A percentile compares a stretch with the other conserved stretches of the same genome.
Conservation (phyloP, 2,329 filamentous ascomycete species). For the Amauroascus niger region DNA sequence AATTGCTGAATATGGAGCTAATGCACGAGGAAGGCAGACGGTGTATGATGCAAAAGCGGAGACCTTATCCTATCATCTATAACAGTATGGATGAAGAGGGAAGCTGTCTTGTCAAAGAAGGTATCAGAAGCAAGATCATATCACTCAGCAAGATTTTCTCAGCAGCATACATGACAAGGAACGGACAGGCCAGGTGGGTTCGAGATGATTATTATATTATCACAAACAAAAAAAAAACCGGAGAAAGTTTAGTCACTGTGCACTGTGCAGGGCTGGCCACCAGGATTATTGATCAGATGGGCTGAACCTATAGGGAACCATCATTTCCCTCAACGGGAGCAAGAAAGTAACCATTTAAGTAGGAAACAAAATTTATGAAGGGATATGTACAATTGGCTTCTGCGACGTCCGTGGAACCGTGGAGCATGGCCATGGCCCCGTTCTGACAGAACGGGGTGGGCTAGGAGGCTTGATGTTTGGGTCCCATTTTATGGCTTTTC, state of each 20-base stretch:
- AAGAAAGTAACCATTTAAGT: not conserved
- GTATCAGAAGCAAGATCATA: not conserved
- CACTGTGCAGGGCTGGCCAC: not conserved
- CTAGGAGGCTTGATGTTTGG: not conserved
- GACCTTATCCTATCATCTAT: not conserved
- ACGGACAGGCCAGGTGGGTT: not conserved
- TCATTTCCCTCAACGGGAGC: not conserved
- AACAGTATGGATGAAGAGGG: not conserved
- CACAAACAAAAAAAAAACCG: not conserved
- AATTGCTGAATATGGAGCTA: not conserved
- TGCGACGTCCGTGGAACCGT: constrained; percentile 1
- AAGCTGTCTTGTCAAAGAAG: not conserved
- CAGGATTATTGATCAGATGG: constrained; percentile 1
- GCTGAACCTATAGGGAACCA: not conserved
- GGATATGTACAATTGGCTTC: not conserved
- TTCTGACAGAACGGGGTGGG: not conserved
- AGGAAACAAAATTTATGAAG: not conserved
- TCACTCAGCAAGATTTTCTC: not conserved
- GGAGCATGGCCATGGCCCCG: constrained; percentile 4
- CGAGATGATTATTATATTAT: constrained; percentile 1
- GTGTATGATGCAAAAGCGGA: not conserved
- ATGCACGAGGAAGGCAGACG: not conserved
- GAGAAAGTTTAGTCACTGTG: constrained; percentile 1
- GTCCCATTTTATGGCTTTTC: not conserved
- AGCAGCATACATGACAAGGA: not conserved